Percentiles rank a stretch among this genome's conserved stretches.
These are phyloP conservation scores for Carallia pectinifolia DNA, from an alignment of 345 rosid genomes.

Conservation along the genomic window DNA sequence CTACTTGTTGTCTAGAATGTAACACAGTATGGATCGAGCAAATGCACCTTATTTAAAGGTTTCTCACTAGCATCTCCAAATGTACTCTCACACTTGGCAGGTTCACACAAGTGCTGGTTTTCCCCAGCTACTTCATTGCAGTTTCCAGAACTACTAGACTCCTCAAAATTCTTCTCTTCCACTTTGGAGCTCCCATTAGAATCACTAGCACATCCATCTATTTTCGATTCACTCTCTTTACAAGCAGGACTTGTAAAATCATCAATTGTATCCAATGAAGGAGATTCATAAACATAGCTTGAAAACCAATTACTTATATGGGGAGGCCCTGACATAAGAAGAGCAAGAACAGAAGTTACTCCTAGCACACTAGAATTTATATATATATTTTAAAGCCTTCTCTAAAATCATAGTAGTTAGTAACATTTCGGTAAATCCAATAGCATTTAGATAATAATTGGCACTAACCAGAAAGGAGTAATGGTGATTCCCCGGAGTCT, in stretches of 20 bases:
- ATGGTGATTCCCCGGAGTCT: constrained; percentile 22
- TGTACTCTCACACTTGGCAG: not conserved
- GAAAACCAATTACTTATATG: constrained; percentile 60
- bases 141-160: constrained; percentile 8
- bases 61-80: not conserved
- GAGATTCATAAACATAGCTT: constrained; percentile 61
- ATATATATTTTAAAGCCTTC: not conserved
- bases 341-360: constrained; percentile 37
- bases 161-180: constrained; percentile 9
- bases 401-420: not conserved
- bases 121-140: constrained; percentile 7
- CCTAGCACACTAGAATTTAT: not conserved
- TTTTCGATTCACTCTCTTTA: constrained; percentile 28
- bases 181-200: constrained; percentile 8
- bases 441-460: constrained; percentile 3
- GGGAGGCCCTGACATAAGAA: constrained; percentile 50
- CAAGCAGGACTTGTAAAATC: constrained; percentile 24
- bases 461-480: constrained; percentile 49
- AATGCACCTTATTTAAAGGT: constrained; percentile 17
- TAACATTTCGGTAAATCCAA: not conserved
- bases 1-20: not conserved
- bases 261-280: constrained; percentile 41
- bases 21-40: constrained; percentile 2
- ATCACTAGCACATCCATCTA: constrained; percentile 18
- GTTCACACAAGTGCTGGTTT: not conserved